A percentile compares a stretch with the other conserved stretches of the same genome.
Evolutionary conservation across 2,329 filamentous ascomycete genomes (phyloP).

Genomic region (Exophiala mesophila): DNA sequence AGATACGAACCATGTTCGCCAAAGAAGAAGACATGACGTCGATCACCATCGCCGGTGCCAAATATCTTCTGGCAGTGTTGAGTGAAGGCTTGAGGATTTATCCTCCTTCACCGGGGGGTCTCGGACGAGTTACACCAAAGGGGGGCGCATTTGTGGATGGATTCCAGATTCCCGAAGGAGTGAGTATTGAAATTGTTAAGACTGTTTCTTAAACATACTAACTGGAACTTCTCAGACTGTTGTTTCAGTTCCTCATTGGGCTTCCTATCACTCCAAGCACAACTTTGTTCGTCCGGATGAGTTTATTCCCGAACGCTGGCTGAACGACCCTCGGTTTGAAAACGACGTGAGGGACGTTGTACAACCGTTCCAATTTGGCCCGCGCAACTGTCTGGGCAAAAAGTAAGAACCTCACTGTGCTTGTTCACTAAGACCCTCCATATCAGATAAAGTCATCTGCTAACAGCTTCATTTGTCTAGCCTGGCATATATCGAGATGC

Average conservation of each 20-base stretch:
- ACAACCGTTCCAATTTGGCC: conserved; percentile 45
- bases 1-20: conserved; percentile 28
- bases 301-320: conserved; percentile 42
- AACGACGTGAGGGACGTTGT: conserved; percentile 38
- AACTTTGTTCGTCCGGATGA: conserved; percentile 24
- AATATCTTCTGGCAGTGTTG: conserved; percentile 43
- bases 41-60: conserved; percentile 13
- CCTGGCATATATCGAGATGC: conserved; percentile 26
- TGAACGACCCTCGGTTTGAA: conserved; percentile 31
- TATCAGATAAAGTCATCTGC: too few species aligned
- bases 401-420: conserved; percentile 37
- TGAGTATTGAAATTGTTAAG: background rate
- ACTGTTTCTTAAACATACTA: background rate
- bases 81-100: conserved; percentile 46
- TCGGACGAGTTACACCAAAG: conserved; percentile 5
- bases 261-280: conserved; percentile 11
- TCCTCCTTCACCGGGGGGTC: conserved; percentile 35
- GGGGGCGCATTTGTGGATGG: background rate
- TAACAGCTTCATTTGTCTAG: too few species aligned
- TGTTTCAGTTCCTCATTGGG: conserved; percentile 41
- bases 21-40: conserved; percentile 31
- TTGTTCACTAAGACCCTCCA: background rate
- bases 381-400: conserved; percentile 13
- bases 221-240: conserved; percentile 32
- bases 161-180: background rate